Percentiles rank a stretch among this genome's conserved stretches.
phyloP scores from a whole-genome alignment of 2,329 filamentous ascomycete species.

The Stemphylium vesicarium region DNA sequence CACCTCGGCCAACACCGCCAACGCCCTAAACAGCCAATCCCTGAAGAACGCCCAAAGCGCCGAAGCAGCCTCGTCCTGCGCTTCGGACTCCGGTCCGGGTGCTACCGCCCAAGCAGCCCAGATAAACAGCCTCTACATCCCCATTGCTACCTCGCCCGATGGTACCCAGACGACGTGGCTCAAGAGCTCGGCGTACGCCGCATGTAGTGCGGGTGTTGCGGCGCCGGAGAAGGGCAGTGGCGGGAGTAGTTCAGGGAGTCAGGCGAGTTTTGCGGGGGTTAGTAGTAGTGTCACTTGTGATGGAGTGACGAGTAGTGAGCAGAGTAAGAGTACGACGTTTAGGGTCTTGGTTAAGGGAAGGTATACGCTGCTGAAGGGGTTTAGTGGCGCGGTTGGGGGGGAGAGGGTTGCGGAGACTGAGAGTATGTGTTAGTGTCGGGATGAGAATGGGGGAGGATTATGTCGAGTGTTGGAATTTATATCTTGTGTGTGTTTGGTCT shows the following conservation, averaged over 20 bases:
- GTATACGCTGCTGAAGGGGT: background rate
- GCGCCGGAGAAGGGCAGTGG: background rate
- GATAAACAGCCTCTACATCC: conserved; percentile 1
- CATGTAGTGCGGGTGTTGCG: conserved; percentile 2
- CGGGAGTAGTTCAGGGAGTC: background rate
- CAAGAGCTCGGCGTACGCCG: conserved; percentile 1
- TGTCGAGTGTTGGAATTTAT: too few relatives aligned
- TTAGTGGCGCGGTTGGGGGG: background rate
- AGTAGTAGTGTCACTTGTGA: background rate
- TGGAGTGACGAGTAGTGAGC: background rate
- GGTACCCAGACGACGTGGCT: background rate
- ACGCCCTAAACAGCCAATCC: background rate
- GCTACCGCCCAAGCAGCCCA: background rate
- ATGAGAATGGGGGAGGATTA: too few relatives aligned
- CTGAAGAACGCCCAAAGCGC: background rate
- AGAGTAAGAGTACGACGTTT: background rate
- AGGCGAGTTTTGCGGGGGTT: background rate
- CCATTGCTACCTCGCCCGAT: background rate
- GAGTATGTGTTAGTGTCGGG: conserved; percentile 1
- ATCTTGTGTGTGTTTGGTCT: too few relatives aligned
- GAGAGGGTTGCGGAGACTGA: background rate
- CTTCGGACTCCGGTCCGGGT: background rate
- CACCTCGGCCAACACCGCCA: background rate
- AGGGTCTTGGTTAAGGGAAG: background rate
- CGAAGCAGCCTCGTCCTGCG: background rate